Conservation (phyloP, 1,284 basidiomycete genomes). For the Vanrija humicola region DNA sequence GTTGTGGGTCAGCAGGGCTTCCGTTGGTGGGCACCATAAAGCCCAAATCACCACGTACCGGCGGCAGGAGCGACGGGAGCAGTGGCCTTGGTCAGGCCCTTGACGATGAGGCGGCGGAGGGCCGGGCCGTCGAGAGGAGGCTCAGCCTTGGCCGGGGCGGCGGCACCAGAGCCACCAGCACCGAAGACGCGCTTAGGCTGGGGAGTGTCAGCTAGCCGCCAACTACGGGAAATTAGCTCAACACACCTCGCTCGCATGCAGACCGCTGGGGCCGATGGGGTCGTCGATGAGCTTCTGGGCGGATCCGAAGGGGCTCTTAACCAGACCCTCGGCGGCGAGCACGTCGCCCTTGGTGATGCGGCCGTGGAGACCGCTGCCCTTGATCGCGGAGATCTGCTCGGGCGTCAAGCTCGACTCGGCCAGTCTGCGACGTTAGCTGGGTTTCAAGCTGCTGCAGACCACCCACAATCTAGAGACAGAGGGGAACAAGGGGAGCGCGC, state of each 20-base stretch:
- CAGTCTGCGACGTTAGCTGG: constrained; percentile 29
- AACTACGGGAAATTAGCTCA: neutral
- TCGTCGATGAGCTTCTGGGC: constrained; percentile 63
- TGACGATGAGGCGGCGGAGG: constrained; percentile 67
- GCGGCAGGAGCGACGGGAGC: constrained; percentile 44
- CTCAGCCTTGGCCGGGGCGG: constrained; percentile 24
- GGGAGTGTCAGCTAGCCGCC: constrained; percentile 1
- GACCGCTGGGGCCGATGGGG: constrained; percentile 39
- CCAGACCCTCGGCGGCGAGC: constrained; percentile 69
- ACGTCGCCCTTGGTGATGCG: constrained; percentile 91
- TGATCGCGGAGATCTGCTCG: constrained; percentile 50
- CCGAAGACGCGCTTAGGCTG: constrained; percentile 19
- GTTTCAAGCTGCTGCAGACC: neutral
- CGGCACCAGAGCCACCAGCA: constrained; percentile 7
- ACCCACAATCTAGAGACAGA: constrained; percentile 45
- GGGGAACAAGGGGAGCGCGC: constrained; percentile 42
- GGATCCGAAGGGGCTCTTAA: constrained; percentile 61
- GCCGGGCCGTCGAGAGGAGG: constrained; percentile 64
- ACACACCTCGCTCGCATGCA: constrained; percentile 34
- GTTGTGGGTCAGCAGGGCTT: neutral
- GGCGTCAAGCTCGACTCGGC: constrained; percentile 35
- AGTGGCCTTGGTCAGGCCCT: constrained; percentile 62
- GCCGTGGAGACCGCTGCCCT: constrained; percentile 72
- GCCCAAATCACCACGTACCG: neutral
- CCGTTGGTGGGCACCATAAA: too few relatives aligned